A percentile compares a stretch with the other conserved stretches of the same genome.
These are phyloP conservation scores for Jatropha multifida DNA, from an alignment of 441 rosid genomes.

Conservation along the genomic window DNA sequence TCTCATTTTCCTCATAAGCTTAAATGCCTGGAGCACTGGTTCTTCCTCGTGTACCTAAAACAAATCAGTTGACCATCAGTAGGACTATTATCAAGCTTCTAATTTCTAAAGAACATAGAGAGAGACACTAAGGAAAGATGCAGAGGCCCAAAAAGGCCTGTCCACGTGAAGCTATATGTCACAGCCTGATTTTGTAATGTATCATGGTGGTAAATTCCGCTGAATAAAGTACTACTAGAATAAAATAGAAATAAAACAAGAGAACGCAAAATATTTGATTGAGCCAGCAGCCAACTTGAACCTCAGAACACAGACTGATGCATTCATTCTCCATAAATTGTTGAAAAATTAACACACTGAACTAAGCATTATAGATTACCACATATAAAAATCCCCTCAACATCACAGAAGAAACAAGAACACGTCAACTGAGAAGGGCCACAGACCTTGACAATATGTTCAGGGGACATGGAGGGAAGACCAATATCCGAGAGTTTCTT, in stretches of 20 bases:
- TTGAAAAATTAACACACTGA: neutral
- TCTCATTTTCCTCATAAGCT: constrained; percentile 80
- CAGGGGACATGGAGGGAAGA: constrained; percentile 63
- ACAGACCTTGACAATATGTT: constrained; percentile 58
- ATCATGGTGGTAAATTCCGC: neutral
- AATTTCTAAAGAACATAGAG: constrained; percentile 4
- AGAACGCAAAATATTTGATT: neutral
- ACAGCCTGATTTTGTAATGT: neutral
- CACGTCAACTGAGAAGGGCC: constrained; percentile 11
- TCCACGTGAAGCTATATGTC: neutral
- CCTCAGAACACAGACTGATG: neutral
- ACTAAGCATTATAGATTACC: neutral
- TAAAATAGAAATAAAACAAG: neutral
- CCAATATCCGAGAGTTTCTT: constrained; percentile 84
- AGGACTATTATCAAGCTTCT: constrained; percentile 1
- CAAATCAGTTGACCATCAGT: constrained; percentile 18
- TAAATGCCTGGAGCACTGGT: constrained; percentile 97
- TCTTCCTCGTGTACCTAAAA: constrained; percentile 79
- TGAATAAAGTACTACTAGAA: neutral
- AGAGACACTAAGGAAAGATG: neutral
- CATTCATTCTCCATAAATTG: too few species aligned
- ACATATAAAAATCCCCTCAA: neutral
- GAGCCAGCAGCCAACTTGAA: neutral
- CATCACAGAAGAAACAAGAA: neutral
- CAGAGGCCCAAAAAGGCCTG: neutral